phyloP scores from a whole-genome alignment of 2,329 filamentous ascomycete species.

The Hypoxylon sp. region DNA sequence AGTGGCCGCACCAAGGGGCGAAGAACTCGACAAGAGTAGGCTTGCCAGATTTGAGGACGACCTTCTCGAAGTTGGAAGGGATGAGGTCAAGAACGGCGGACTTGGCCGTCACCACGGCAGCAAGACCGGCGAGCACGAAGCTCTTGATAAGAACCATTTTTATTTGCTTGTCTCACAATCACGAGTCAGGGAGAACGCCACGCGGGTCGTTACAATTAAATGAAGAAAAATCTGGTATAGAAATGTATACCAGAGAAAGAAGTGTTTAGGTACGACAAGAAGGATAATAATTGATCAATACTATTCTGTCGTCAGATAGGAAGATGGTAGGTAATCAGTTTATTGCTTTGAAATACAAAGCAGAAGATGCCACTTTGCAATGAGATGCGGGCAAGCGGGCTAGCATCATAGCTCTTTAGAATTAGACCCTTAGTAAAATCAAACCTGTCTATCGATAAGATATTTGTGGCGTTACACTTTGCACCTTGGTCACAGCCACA shows the following conservation, averaged over 20 bases:
- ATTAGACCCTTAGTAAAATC: slow-evolving; percentile 25
- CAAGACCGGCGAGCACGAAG: slow-evolving; percentile 69
- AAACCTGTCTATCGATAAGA: slow-evolving; percentile 39
- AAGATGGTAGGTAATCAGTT: slow-evolving; percentile 25
- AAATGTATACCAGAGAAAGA: background rate
- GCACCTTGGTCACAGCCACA: slow-evolving; percentile 1
- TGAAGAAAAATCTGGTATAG: slow-evolving; percentile 17
- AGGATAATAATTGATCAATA: slow-evolving; percentile 6
- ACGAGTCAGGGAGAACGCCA: slow-evolving; percentile 18
- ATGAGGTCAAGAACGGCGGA: slow-evolving; percentile 92
- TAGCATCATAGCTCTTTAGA: slow-evolving; percentile 27
- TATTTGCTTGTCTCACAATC: slow-evolving; percentile 26
- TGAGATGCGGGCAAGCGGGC: slow-evolving; percentile 33
- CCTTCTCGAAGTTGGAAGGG: slow-evolving; percentile 89
- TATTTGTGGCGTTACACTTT: slow-evolving; percentile 1
- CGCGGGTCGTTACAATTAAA: background rate
- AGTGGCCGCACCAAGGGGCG: slow-evolving; percentile 98
- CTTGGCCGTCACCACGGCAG: slow-evolving; percentile 71
- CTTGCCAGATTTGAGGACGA: slow-evolving; percentile 92
- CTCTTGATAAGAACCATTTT: slow-evolving; percentile 70
- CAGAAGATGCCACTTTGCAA: slow-evolving; percentile 56
- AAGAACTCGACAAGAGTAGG: slow-evolving; percentile 98
- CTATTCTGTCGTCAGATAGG: slow-evolving; percentile 30
- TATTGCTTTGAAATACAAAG: slow-evolving; percentile 55
- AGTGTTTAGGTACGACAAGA: slow-evolving; percentile 9